These are phyloP conservation scores for Leptomonas seymouri DNA, from an alignment of 208 protist species.

Conservation along the genomic window DNA sequence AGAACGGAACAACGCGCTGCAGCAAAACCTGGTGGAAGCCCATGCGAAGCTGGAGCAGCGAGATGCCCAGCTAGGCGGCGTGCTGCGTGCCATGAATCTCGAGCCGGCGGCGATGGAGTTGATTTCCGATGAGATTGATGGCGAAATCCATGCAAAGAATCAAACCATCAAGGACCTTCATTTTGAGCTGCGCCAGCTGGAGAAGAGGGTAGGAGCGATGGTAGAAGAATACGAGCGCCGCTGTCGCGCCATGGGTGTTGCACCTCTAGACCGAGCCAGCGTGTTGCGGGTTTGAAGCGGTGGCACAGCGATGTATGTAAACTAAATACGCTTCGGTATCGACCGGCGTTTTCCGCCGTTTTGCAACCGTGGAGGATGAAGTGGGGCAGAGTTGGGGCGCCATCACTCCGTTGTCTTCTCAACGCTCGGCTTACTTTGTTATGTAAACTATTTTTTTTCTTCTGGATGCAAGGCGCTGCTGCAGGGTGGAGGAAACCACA, in stretches of 20 bases:
- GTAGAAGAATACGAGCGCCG: conserved; percentile 83
- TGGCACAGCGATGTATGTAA: background rate
- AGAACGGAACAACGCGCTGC: conserved; percentile 82
- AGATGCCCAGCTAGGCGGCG: conserved; percentile 90
- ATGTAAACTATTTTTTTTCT: background rate
- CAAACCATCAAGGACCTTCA: conserved; percentile 95
- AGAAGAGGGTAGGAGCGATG: conserved; percentile 63
- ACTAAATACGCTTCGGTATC: no score
- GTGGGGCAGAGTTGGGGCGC: no score
- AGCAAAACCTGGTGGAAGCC: conserved; percentile 80
- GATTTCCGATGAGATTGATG: conserved; percentile 92
- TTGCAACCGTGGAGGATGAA: no score
- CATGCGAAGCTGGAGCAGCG: conserved; percentile 80
- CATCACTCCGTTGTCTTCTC: background rate
- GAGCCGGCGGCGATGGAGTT: conserved; percentile 86
- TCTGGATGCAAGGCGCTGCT: background rate
- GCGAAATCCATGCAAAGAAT: conserved; percentile 93
- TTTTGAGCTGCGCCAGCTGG: conserved; percentile 93
- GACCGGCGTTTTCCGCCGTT: no score
- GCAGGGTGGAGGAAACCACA: background rate
- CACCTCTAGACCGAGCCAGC: conserved; percentile 57
- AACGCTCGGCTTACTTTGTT: background rate
- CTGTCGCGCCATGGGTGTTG: conserved; percentile 53
- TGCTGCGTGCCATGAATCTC: conserved; percentile 93
- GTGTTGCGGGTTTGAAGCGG: conserved; percentile 25